Evolutionary conservation across 306 rosid genomes (phyloP).

Genomic region (Leucaena leucocephala): DNA sequence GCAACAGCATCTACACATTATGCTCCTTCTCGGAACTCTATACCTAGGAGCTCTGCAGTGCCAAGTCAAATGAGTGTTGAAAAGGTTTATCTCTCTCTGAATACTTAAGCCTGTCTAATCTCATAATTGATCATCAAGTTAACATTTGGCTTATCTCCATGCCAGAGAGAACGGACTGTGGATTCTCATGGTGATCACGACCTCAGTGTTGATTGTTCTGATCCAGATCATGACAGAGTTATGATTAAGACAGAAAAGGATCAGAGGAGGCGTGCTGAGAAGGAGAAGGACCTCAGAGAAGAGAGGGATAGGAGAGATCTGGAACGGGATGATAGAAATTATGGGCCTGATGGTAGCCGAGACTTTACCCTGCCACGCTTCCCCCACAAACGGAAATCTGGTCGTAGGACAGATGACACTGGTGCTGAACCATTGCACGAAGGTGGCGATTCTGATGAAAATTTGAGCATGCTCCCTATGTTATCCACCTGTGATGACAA

Average conservation of each 20-base stretch:
- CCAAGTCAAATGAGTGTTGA: slow-evolving; percentile 71
- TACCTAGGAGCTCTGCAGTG: slow-evolving; percentile 80
- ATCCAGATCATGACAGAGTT: slow-evolving; percentile 71
- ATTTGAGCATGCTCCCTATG: slow-evolving; percentile 64
- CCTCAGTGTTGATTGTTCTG: slow-evolving; percentile 88
- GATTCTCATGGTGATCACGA: slow-evolving; percentile 77
- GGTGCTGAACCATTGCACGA: slow-evolving; percentile 63
- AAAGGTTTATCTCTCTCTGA: slow-evolving; percentile 58
- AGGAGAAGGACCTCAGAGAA: slow-evolving; percentile 82
- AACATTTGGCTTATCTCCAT: slow-evolving; percentile 38
- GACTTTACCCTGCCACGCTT: slow-evolving; percentile 59
- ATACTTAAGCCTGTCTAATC: slow-evolving; percentile 26
- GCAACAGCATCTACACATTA: slow-evolving; percentile 61
- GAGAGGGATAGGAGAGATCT: slow-evolving; percentile 82
- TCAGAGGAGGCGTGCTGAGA: slow-evolving; percentile 78
- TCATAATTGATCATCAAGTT: slow-evolving; percentile 40
- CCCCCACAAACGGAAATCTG: slow-evolving; percentile 65
- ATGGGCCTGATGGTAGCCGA: slow-evolving; percentile 72
- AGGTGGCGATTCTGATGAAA: slow-evolving; percentile 65
- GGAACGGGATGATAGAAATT: slow-evolving; percentile 77
- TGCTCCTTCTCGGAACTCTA: slow-evolving; percentile 59
- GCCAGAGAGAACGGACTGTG: slow-evolving; percentile 75
- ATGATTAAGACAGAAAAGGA: slow-evolving; percentile 77
- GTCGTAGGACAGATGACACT: slow-evolving; percentile 69
- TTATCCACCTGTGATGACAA: slow-evolving; percentile 74